Evolutionary conservation across 805 yeast species (phyloP).

Genomic region (Henningerozyma blattae): DNA sequence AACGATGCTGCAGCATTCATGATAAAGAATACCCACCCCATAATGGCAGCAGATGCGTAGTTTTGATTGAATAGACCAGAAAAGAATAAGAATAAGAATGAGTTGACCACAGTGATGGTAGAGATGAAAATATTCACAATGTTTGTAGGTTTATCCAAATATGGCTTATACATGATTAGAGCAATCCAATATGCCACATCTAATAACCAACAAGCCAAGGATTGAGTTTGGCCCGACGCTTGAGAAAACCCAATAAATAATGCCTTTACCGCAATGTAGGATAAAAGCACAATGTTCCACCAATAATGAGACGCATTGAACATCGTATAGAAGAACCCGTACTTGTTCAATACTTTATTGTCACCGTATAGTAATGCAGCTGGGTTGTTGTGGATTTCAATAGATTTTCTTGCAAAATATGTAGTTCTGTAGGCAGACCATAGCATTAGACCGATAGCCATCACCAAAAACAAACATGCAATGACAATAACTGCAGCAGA

Average conservation of each 20-base stretch:
- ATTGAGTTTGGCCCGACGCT: constrained; percentile 70
- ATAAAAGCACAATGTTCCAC: constrained; percentile 61
- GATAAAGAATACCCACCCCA: constrained; percentile 87
- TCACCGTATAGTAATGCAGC: constrained; percentile 84
- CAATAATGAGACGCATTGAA: constrained; percentile 70
- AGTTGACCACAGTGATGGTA: constrained; percentile 62
- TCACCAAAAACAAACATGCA: constrained; percentile 58
- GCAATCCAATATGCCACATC: constrained; percentile 60
- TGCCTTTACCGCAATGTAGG: constrained; percentile 53
- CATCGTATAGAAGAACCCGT: constrained; percentile 86
- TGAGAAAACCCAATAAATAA: constrained; percentile 72
- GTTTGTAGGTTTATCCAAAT: constrained; percentile 74
- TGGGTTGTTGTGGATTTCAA: constrained; percentile 55
- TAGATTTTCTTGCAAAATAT: constrained; percentile 50
- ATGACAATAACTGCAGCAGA: constrained; percentile 82
- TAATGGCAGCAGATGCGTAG: constrained; percentile 63
- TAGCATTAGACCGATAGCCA: constrained; percentile 46
- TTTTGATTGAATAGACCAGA: constrained; percentile 77
- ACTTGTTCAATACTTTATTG: constrained; percentile 54
- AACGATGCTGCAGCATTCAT: constrained; percentile 82
- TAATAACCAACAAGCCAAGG: constrained; percentile 59
- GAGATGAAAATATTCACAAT: constrained; percentile 60
- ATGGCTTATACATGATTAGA: constrained; percentile 59
- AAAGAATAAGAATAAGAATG: constrained; percentile 77
- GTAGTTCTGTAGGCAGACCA: constrained; percentile 59